Evolutionary conservation across 306 rosid species (phyloP), one percentile per base, ranked within the genome.

Genomic region (Hylodesmum podocarpum): DNA sequence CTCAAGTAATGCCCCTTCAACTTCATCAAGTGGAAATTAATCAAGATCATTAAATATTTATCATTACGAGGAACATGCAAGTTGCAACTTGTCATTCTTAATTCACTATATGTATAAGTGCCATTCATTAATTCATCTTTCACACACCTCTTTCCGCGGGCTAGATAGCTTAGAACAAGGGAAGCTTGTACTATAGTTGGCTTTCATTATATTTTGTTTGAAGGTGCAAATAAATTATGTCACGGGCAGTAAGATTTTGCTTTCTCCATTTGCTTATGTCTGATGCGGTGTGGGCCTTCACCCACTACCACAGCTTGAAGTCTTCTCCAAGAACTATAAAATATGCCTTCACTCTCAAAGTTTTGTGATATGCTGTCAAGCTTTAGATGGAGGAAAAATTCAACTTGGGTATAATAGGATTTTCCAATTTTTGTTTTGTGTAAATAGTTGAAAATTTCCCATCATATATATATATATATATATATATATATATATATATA

Each of bases 261-360:
- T 28, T 34, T 70, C 41, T 33, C 63, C 71, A 78, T 25, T 72
- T 78, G 63, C 53, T 11, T 55, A 12, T 55, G 72, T 62, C 54
- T 64, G 71, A 3, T 15, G 36, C 37, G 8, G 68, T 76, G 81
- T 76, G 81, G 78, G 37, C 63, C 49, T 54, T 55, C 77, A 57
- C 67, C 57, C 77, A 68, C 80, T 63, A 18, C 16, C 78, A 15
- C 59, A 44, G 15, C 16, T 2, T 50, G 28, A 19, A 19, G 6
- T 1, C 28, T 3, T 50, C 16, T 18, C 4, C 19, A 0, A 0
- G 14, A 19, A 50, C 2, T 29, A 43, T 39, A 31, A 44, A 27
- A 27, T 70, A 43, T 27, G 64, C 66, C 19, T 34, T 46, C 7
- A 25, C 18, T 24, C 62, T 24, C 24, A 33, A 34, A 15, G 12